Conservation (phyloP, 768 basidiomycete species). For the Auriscalpium vulgare region DNA sequence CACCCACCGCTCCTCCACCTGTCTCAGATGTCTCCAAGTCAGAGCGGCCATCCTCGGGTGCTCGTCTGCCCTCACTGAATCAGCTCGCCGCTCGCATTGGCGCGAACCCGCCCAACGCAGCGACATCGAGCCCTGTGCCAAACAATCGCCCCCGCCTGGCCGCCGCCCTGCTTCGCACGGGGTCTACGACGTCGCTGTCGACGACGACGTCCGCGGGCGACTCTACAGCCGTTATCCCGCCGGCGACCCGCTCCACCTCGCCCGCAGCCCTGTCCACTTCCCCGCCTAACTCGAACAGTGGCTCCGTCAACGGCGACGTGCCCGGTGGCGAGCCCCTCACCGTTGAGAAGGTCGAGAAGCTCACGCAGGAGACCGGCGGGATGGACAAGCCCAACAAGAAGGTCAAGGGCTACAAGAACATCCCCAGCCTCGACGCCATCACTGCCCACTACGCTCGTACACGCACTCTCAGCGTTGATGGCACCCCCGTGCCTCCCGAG, state of each 20-base stretch:
- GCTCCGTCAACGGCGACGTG: conserved; percentile 28
- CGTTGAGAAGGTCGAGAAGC: conserved; percentile 55
- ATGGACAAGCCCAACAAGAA: conserved; percentile 20
- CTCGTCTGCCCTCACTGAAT: conserved; percentile 66
- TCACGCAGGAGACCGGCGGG: conserved; percentile 43
- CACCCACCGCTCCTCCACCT: conserved; percentile 16
- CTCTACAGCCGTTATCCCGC: conserved; percentile 58
- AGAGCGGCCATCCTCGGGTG: conserved; percentile 25
- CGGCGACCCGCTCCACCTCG: conserved; percentile 60
- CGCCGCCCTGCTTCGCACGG: conserved; percentile 64
- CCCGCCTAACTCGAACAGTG: conserved; percentile 35
- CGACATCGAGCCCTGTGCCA: conserved; percentile 16
- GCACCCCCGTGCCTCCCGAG: conserved; percentile 65
- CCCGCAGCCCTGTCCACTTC: conserved; percentile 46
- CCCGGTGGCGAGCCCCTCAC: conserved; percentile 47
- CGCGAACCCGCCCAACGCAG: conserved; percentile 29
- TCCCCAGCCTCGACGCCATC: conserved; percentile 80
- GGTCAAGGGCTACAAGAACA: conserved; percentile 74
- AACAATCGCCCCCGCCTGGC: conserved; percentile 60
- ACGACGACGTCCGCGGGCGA: conserved; percentile 36
- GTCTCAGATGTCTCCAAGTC: conserved; percentile 28
- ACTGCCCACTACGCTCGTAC: conserved; percentile 71
- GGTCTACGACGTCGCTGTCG: conserved; percentile 34
- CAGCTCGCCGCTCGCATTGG: conserved; percentile 76
- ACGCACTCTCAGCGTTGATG: conserved; percentile 48